Evolutionary conservation across 495 filamentous ascomycete genomes (phyloP).

Genomic region (Pseudevernia furfuracea): DNA sequence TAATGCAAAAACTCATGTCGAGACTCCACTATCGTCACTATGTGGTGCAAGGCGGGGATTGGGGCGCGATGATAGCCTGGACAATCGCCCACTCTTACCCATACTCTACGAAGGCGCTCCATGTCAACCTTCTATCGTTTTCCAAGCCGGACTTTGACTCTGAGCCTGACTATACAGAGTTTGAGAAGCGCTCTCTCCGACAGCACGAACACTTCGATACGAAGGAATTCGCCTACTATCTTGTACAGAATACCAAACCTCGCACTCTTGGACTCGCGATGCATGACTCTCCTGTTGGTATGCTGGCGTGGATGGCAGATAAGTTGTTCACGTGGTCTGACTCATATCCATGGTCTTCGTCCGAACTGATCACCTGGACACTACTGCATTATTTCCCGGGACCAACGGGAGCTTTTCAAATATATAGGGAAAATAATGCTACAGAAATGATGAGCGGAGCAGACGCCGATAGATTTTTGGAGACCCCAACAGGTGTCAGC

Average conservation of each 20-base stretch:
- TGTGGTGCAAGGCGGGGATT: constrained; percentile 32
- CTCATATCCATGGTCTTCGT: constrained; percentile 26
- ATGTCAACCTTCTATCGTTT: not conserved
- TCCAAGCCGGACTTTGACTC: not conserved
- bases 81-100: constrained; percentile 27
- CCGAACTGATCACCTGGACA: constrained; percentile 29
- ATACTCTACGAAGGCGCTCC: constrained; percentile 13
- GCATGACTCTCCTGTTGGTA: constrained; percentile 27
- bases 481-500: constrained; percentile 24
- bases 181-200: constrained; percentile 18
- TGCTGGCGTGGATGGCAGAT: constrained; percentile 31
- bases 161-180: constrained; percentile 23
- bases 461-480: constrained; percentile 10
- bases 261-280: constrained; percentile 27
- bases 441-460: constrained; percentile 10
- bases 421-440: constrained; percentile 26
- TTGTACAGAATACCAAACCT: constrained; percentile 25
- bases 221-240: constrained; percentile 22
- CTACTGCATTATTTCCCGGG: constrained; percentile 31
- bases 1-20: constrained; percentile 14
- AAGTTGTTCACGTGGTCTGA: constrained; percentile 28
- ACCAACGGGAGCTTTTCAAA: constrained; percentile 22
- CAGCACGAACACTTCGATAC: constrained; percentile 21
- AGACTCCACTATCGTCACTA: constrained; percentile 16
- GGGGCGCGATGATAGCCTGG: constrained; percentile 29